These are phyloP conservation scores for Boletus semigastroideus DNA, from an alignment of 1,284 basidiomycete genomes.

Conservation along the genomic window DNA sequence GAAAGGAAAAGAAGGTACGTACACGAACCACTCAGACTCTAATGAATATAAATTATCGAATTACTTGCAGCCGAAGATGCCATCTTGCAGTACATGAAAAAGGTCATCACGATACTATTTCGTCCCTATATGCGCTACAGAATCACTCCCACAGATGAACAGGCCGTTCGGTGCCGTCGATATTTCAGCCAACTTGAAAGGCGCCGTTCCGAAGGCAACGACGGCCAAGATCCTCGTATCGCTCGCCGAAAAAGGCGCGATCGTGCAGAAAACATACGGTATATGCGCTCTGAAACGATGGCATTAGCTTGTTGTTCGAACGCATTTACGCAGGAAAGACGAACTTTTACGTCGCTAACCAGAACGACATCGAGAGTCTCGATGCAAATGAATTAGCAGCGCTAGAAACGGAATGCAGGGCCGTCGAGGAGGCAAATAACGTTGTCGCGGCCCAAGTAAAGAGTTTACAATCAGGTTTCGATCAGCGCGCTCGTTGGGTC, in stretches of 20 bases:
- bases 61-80: slow-evolving; percentile 60
- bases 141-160: slow-evolving; percentile 55
- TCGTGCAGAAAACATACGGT: slow-evolving; percentile 81
- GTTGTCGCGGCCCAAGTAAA: slow-evolving; percentile 45
- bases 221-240: slow-evolving; percentile 79
- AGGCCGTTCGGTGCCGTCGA: slow-evolving; percentile 80
- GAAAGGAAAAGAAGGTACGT: slow-evolving; percentile 68
- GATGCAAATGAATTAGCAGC: slow-evolving; percentile 56
- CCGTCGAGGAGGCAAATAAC: slow-evolving; percentile 63
- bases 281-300: slow-evolving; percentile 13
- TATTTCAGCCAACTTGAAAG: slow-evolving; percentile 84
- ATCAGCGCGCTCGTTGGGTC: not conserved
- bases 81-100: slow-evolving; percentile 71
- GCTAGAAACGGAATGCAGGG: slow-evolving; percentile 55
- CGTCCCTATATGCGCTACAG: slow-evolving; percentile 1
- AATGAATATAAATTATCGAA: not conserved
- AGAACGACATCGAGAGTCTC: slow-evolving; percentile 61
- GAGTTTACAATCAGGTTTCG: slow-evolving; percentile 27
- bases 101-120: slow-evolving; percentile 38
- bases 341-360: slow-evolving; percentile 79
- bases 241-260: slow-evolving; percentile 74
- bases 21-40: not conserved
- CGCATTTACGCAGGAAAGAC: slow-evolving; percentile 62
- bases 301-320: slow-evolving; percentile 1
- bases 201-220: slow-evolving; percentile 76